These are phyloP conservation scores for Tetracentron sinense DNA, from an alignment of 164 flowering plant genomes.

Conservation along the genomic window DNA sequence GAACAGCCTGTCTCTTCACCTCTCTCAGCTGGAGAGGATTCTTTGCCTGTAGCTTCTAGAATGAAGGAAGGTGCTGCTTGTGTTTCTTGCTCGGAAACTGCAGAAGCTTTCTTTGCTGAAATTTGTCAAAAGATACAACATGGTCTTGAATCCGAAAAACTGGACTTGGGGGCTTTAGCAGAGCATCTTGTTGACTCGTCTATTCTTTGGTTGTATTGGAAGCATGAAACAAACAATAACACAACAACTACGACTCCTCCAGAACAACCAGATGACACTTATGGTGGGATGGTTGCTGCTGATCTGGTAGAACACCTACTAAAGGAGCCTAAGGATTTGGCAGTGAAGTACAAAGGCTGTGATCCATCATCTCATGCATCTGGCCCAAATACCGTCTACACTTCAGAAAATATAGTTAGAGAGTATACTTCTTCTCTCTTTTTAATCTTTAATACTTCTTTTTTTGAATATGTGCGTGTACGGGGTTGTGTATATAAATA, in stretches of 20 bases:
- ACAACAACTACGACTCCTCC: too few species aligned
- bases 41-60: slow-evolving; percentile 24
- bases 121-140: slow-evolving; percentile 56
- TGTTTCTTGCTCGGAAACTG: slow-evolving; percentile 34
- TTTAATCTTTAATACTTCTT: too few species aligned
- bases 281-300: slow-evolving; percentile 22
- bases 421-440: slow-evolving; percentile 86
- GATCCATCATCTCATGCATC: slow-evolving; percentile 23
- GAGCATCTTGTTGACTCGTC: slow-evolving; percentile 62
- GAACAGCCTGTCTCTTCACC: slow-evolving; percentile 37
- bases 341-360: slow-evolving; percentile 30
- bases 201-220: slow-evolving; percentile 43
- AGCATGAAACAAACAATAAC: slow-evolving; percentile 28
- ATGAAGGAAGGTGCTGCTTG: slow-evolving; percentile 29
- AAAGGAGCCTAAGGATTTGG: slow-evolving; percentile 64
- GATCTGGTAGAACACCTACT: slow-evolving; percentile 51
- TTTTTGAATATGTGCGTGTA: too few species aligned
- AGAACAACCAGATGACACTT: slow-evolving; percentile 22
- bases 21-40: slow-evolving; percentile 35
- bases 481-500: too few species aligned
- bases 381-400: slow-evolving; percentile 15
- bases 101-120: slow-evolving; percentile 47
- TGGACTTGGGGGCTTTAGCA: slow-evolving; percentile 72
- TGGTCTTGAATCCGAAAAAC: slow-evolving; percentile 54
- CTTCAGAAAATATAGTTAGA: slow-evolving; percentile 50